phyloP scores from a whole-genome alignment of 164 flowering plant genomes.

The Nelumbo lutea region DNA sequence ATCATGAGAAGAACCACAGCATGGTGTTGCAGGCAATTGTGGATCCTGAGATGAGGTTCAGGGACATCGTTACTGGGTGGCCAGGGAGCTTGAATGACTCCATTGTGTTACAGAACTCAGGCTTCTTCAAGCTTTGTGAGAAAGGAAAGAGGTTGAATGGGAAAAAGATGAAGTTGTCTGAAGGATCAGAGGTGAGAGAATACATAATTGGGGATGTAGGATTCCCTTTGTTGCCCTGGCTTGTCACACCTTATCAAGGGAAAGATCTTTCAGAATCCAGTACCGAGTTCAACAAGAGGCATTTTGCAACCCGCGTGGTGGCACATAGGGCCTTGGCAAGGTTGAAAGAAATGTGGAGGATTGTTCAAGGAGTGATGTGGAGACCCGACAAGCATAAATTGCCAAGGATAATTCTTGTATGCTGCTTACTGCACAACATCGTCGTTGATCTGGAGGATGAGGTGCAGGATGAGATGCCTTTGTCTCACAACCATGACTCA shows the following conservation, averaged over 20 bases:
- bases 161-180: constrained; percentile 35
- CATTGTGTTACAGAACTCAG: constrained; percentile 46
- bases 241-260: constrained; percentile 73
- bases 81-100: constrained; percentile 79
- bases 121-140: constrained; percentile 56
- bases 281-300: constrained; percentile 69
- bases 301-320: constrained; percentile 55
- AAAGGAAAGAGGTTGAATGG: constrained; percentile 69
- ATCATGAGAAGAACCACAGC: constrained; percentile 62
- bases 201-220: constrained; percentile 73
- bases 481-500: constrained; percentile 51
- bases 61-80: constrained; percentile 82
- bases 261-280: constrained; percentile 38
- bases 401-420: constrained; percentile 80
- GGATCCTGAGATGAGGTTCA: constrained; percentile 77
- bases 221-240: constrained; percentile 75
- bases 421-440: constrained; percentile 94
- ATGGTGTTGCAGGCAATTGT: constrained; percentile 81
- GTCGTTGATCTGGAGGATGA: constrained; percentile 81
- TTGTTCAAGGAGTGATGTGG: constrained; percentile 84
- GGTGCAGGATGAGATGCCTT: constrained; percentile 46
- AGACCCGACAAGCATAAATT: constrained; percentile 81
- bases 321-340: constrained; percentile 68
- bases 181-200: constrained; percentile 60
- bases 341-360: constrained; percentile 82